A percentile compares a stretch with the other conserved stretches of the same genome.
These are phyloP conservation scores for Claviceps digitariae DNA, from an alignment of 2,329 filamentous ascomycete species.

Conservation along the genomic window DNA sequence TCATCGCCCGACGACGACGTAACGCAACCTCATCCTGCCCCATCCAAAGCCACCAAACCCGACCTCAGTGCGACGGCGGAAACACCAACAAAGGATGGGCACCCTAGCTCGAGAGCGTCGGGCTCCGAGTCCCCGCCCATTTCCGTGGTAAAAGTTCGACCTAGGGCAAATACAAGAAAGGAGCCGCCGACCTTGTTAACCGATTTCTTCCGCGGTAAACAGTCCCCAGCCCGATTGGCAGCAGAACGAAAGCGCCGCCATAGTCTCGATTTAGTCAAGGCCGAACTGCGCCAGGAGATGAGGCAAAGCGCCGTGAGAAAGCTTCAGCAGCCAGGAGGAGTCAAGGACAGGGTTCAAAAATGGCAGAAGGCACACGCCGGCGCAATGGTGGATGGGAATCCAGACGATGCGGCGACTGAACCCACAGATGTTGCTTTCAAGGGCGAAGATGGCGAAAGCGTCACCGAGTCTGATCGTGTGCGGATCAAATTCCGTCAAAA, in stretches of 20 bases:
- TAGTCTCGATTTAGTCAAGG: slow-evolving; percentile 46
- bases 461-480: slow-evolving; percentile 46
- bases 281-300: slow-evolving; percentile 37
- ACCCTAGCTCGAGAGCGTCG: slow-evolving; percentile 7
- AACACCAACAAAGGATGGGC: slow-evolving; percentile 7
- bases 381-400: slow-evolving; percentile 40
- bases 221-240: slow-evolving; percentile 39
- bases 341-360: slow-evolving; percentile 64
- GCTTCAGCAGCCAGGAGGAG: slow-evolving; percentile 50
- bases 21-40: slow-evolving; percentile 6
- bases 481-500: slow-evolving; percentile 41
- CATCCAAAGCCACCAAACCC: slow-evolving; percentile 4
- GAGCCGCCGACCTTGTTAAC: slow-evolving; percentile 33
- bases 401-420: slow-evolving; percentile 39
- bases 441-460: slow-evolving; percentile 41
- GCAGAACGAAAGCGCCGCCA: slow-evolving; percentile 40
- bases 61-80: slow-evolving; percentile 1
- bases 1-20: slow-evolving; percentile 8
- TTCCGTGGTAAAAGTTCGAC: slow-evolving; percentile 17
- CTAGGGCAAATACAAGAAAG: slow-evolving; percentile 26
- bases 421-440: slow-evolving; percentile 49
- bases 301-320: slow-evolving; percentile 43
- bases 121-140: slow-evolving; percentile 31
- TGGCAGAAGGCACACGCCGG: slow-evolving; percentile 73
- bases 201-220: slow-evolving; percentile 45